These are phyloP conservation scores for Podila clonocystis DNA, from an alignment of 192 early-diverging fungal genomes.

Conservation along the genomic window DNA sequence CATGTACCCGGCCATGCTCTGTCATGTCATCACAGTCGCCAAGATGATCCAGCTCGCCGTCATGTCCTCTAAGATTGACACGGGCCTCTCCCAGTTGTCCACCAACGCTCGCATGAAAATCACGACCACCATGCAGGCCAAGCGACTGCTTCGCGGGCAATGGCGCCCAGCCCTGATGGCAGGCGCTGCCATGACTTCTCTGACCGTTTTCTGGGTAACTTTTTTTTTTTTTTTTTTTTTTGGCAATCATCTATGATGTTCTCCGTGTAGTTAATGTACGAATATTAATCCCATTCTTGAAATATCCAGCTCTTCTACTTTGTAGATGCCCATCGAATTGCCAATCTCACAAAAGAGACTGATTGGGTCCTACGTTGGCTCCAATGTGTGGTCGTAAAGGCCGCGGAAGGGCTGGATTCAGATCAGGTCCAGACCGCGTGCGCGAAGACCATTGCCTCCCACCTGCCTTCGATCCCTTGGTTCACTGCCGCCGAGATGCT, in stretches of 20 bases:
- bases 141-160: slow-evolving; percentile 40
- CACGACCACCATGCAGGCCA: slow-evolving; percentile 41
- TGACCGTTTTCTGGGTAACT: slow-evolving; percentile 42
- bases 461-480: slow-evolving; percentile 38
- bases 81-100: slow-evolving; percentile 33
- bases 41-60: slow-evolving; percentile 47
- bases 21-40: slow-evolving; percentile 25
- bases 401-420: background rate
- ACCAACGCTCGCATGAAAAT: slow-evolving; percentile 9
- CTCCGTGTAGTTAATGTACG: background rate
- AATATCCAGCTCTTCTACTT: slow-evolving; percentile 36
- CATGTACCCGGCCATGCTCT: slow-evolving; percentile 40
- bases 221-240: background rate
- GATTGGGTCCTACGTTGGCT: slow-evolving; percentile 28
- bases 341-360: background rate
- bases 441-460: background rate
- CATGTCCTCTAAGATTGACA: slow-evolving; percentile 25
- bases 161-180: slow-evolving; percentile 49
- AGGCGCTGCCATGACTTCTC: slow-evolving; percentile 13
- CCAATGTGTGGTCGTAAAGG: background rate
- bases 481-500: slow-evolving; percentile 30
- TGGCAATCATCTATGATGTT: background rate
- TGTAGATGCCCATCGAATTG: slow-evolving; percentile 18
- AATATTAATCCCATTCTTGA: background rate
- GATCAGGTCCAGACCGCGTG: slow-evolving; percentile 25